These are phyloP conservation scores for Trypanosoma conorhini DNA, from an alignment of 208 protist species.

Conservation along the genomic window DNA sequence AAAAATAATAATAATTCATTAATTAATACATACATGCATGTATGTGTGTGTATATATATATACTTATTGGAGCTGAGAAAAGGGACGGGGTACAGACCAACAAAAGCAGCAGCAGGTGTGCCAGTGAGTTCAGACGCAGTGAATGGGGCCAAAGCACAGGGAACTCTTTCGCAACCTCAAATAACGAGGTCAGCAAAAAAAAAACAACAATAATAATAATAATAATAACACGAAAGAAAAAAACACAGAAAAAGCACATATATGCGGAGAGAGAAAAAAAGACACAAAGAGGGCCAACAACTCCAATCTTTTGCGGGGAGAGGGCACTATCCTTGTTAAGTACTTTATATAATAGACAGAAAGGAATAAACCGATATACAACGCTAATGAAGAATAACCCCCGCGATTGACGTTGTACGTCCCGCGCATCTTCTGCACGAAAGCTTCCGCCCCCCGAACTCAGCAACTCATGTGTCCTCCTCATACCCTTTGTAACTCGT, in stretches of 20 bases:
- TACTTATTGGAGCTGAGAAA: too few relatives aligned
- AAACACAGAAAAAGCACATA: conserved; percentile 6
- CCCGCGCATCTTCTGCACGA: conserved; percentile 38
- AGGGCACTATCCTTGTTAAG: too few relatives aligned
- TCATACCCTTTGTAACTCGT: background rate
- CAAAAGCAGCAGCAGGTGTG: background rate
- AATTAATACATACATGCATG: too few relatives aligned
- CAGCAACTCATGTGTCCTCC: background rate
- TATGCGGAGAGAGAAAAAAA: conserved; percentile 3
- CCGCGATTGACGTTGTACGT: conserved; percentile 41
- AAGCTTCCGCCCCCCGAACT: conserved; percentile 5
- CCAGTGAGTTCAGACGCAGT: background rate
- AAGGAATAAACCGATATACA: too few relatives aligned
- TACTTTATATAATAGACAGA: too few relatives aligned
- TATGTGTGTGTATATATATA: too few relatives aligned
- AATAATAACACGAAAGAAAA: background rate
- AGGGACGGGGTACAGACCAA: background rate
- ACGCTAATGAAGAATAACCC: background rate
- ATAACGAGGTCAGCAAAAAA: conserved; percentile 8
- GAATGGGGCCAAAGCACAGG: background rate
- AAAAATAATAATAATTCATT: too few relatives aligned
- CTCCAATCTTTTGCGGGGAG: too few relatives aligned
- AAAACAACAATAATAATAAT: conserved; percentile 14
- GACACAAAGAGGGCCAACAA: background rate
- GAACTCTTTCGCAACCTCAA: background rate